These are phyloP conservation scores for Wickerhamiella brachini DNA, from an alignment of 805 yeast genomes.

Conservation along the genomic window DNA sequence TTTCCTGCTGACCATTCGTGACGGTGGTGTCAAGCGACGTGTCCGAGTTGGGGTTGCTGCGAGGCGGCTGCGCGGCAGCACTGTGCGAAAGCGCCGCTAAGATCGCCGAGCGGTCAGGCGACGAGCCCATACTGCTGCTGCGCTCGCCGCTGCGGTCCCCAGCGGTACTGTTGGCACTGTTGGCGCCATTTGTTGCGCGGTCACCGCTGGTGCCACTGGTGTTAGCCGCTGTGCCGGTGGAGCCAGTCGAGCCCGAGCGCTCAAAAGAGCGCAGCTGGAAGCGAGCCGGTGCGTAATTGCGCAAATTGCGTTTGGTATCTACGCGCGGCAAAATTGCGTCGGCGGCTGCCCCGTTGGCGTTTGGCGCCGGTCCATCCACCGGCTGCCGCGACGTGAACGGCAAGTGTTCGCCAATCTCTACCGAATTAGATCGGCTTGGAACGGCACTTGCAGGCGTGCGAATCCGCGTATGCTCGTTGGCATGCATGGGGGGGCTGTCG, in stretches of 20 bases:
- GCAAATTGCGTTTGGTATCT: background rate
- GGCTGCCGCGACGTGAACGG: conserved; percentile 16
- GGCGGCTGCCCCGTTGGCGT: conserved; percentile 3
- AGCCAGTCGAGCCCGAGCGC: background rate
- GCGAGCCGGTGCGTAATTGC: conserved; percentile 8
- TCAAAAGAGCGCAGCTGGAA: background rate
- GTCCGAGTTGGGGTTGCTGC: background rate
- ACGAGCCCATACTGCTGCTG: background rate
- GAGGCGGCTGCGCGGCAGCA: background rate
- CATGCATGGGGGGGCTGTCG: conserved; percentile 13
- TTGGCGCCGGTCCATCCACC: conserved; percentile 5
- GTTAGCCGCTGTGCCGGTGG: background rate
- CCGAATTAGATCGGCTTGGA: conserved; percentile 14
- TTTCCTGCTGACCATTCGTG: background rate
- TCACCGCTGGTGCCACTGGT: background rate
- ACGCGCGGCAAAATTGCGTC: conserved; percentile 1
- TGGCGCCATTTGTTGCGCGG: too few relatives aligned
- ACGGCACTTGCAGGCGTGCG: conserved; percentile 24
- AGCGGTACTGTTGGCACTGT: background rate
- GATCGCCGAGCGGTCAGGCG: background rate
- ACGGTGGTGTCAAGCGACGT: background rate
- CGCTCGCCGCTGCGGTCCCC: background rate
- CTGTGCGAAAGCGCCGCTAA: background rate
- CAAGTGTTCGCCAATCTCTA: conserved; percentile 22
- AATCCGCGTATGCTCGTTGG: conserved; percentile 22